Conservation (phyloP, 2,329 filamentous ascomycete genomes). For the Paraconiothyrium brasiliense region DNA sequence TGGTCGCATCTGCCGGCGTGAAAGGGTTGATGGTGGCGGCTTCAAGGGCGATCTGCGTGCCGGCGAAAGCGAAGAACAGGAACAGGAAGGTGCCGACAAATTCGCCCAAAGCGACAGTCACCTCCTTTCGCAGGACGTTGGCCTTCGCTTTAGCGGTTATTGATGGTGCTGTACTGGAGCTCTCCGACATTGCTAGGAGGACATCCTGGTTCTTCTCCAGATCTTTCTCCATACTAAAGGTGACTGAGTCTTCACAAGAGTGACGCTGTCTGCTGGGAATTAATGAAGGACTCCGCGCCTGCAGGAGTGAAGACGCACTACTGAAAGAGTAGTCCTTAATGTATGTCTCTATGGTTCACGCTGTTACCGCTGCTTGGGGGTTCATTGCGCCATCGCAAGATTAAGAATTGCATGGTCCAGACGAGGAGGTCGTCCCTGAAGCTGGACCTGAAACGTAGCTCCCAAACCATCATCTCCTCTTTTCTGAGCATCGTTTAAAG, state of each 20-base stretch:
- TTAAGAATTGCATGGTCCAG: background rate
- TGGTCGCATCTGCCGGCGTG: constrained; percentile 19
- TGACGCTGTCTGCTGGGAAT: background rate
- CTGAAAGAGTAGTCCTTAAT: background rate
- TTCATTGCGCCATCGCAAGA: background rate
- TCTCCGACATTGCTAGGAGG: background rate
- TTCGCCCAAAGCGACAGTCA: constrained; percentile 50
- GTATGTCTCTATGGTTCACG: background rate
- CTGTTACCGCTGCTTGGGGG: background rate
- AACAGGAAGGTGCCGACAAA: constrained; percentile 59
- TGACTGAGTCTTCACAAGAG: background rate
- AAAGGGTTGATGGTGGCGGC: constrained; percentile 45
- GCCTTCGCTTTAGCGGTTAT: background rate
- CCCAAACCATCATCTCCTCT: background rate
- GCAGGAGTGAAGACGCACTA: background rate
- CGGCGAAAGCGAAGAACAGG: constrained; percentile 47
- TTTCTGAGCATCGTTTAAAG: background rate
- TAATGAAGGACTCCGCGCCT: background rate
- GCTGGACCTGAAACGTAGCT: background rate
- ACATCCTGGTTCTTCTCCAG: constrained; percentile 1
- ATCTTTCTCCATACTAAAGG: background rate
- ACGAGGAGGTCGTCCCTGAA: background rate
- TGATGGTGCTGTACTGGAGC: background rate
- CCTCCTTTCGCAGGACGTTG: constrained; percentile 21
- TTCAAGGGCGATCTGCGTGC: constrained; percentile 60